Base-by-base conservation (phyloP, 305 asterid genomes). In the Rubia balearica region DNA sequence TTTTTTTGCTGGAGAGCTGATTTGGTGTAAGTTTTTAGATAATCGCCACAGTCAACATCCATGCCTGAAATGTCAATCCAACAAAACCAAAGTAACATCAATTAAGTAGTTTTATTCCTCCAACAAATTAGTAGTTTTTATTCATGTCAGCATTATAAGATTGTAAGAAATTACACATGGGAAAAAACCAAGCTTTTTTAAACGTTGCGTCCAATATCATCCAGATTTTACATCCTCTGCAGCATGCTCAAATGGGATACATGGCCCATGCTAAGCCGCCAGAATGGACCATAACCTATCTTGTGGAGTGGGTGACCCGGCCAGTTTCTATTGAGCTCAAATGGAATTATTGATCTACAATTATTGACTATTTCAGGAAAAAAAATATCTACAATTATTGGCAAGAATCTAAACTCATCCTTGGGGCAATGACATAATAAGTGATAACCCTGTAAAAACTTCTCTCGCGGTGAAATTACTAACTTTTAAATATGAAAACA, bases 11-110 rank as follows among this genome's bases (percentile, higher is more conserved):
- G 67, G 3, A 92, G 86, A 0, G 98, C 96, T 12, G 83, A 78
- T 71, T 82, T 86, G 7, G 92, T 82, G 73, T 85, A 55, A 17
- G 62, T 73, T 59, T 68, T 72, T 38, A 90, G 71, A 74, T 88
- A 92, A 21, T 64, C 13, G 6, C 96, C 97, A 73, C 98, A 92
- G 73, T 90, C 86, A 10, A 92, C 85, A 77, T 92, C 98, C 89
- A 92, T 71, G 7, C 98, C 98, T 86, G 86, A 78, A 61, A 42
- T 43, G 53, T 16, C 41, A 57, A 8, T 59, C 53, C 64, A 57
- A 57, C 27, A 59, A 36, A 65, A 38, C 46, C 59, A 48, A 57
- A 3, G 17, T 17, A 21, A 53, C 8, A 17, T 53, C 59, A 53
- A 2, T 6, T 17, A 4, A 53, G 22, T 36, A 36, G 36, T 13